A percentile compares a stretch with the other conserved stretches of the same genome.
Conservation (phyloP, 2,329 filamentous ascomycete genomes). For the Myriosclerotinia scirpicola region DNA sequence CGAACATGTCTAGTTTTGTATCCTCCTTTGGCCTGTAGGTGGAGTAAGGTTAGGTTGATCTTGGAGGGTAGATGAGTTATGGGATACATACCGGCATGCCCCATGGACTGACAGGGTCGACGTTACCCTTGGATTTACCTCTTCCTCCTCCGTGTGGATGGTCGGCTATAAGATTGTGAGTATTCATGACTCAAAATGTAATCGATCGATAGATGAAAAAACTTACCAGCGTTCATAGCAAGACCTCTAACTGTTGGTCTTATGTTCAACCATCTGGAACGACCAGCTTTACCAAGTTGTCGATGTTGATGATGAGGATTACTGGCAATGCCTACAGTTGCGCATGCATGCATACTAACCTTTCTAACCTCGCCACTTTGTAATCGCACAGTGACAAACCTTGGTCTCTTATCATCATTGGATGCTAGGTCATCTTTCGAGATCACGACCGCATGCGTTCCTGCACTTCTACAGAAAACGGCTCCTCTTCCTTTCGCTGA, state of each 20-base stretch:
- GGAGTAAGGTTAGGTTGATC: constrained; percentile 15
- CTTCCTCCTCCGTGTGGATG: constrained; percentile 98
- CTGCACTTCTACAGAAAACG: constrained; percentile 92
- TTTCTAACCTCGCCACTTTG: constrained; percentile 91
- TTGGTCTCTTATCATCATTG: constrained; percentile 56
- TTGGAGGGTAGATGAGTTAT: constrained; percentile 17
- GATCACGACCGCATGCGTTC: constrained; percentile 85
- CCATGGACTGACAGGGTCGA: constrained; percentile 94
- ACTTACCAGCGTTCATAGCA: constrained; percentile 92
- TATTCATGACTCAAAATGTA: constrained; percentile 25
- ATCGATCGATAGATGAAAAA: constrained; percentile 8
- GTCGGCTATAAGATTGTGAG: constrained; percentile 56
- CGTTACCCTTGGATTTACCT: constrained; percentile 99
- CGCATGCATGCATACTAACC: constrained; percentile 89
- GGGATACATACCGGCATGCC: constrained; percentile 76
- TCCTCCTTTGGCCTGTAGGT: constrained; percentile 68
- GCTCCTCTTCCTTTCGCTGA: constrained; percentile 70
- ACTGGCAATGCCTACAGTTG: constrained; percentile 90
- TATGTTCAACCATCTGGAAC: constrained; percentile 90
- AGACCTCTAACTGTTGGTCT: constrained; percentile 94
- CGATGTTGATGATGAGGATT: constrained; percentile 89
- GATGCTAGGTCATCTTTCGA: constrained; percentile 79
- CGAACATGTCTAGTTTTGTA: constrained; percentile 89
- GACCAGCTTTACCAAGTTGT: constrained; percentile 91
- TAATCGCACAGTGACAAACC: constrained; percentile 79